phyloP scores from a whole-genome alignment of 2,329 filamentous ascomycete species.

The Paradendryphiella salina region DNA sequence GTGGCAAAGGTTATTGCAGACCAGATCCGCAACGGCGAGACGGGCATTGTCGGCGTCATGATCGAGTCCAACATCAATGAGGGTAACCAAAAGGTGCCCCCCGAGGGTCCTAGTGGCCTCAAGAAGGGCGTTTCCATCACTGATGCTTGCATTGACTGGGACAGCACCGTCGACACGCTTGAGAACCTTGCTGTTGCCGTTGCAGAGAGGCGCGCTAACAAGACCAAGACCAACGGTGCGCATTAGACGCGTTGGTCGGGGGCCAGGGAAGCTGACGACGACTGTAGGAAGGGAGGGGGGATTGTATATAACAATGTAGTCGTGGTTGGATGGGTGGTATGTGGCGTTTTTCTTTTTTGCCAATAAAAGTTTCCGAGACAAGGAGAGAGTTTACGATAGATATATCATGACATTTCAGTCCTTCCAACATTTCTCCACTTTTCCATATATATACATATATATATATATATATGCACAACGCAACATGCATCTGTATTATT shows the following conservation, averaged over 20 bases:
- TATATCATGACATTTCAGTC: no score
- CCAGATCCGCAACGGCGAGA: slow-evolving; percentile 85
- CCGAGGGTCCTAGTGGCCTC: slow-evolving; percentile 75
- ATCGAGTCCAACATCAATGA: slow-evolving; percentile 98
- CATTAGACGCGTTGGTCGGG: background rate
- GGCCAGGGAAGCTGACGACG: background rate
- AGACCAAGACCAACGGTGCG: slow-evolving; percentile 30
- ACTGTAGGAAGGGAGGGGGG: background rate
- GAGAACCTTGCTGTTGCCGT: slow-evolving; percentile 86
- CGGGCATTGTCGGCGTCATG: slow-evolving; percentile 92
- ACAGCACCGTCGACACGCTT: slow-evolving; percentile 76
- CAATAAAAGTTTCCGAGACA: background rate
- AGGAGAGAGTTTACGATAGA: background rate
- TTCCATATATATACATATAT: background rate
- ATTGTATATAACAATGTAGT: background rate
- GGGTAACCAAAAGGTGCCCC: slow-evolving; percentile 74
- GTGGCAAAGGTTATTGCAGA: slow-evolving; percentile 81
- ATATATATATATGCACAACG: no score
- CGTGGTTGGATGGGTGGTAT: background rate
- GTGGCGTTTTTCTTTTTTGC: background rate
- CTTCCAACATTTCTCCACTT: background rate
- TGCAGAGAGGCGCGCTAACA: slow-evolving; percentile 66
- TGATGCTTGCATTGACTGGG: slow-evolving; percentile 95
- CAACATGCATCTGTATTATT: no score
- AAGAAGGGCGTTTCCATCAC: slow-evolving; percentile 94